Evolutionary conservation across 2,329 filamentous ascomycete species (phyloP), one percentile per base, ranked within the genome.

Genomic region (Paecilomyces variotii): DNA sequence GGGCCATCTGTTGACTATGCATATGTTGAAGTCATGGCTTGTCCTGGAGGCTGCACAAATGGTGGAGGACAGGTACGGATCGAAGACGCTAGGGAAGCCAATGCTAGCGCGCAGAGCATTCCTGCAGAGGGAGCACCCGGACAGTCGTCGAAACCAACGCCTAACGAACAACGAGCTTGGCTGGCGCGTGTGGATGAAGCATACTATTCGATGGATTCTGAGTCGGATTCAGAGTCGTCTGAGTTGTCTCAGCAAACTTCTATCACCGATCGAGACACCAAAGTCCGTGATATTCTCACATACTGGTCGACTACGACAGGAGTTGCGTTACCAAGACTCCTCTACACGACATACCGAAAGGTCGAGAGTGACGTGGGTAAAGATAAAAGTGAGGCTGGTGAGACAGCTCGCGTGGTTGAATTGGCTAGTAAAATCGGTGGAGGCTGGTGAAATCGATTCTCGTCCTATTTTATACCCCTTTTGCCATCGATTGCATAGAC

Each of bases 1-100:
- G 62, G 67, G 61, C 62, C 67, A 10, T 67, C 68, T 12, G 74
- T 83, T 5, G 90, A 96, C 35, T 92, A 92, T 72, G 83, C 88
- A n/a, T 97, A 96, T 74, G 89, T 97, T 28, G 94, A 99, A 76
- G 94, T 99, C 59, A 99, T 99, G 94, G 94, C 94, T 12, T 99
- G 94, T 73, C 94, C 94, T 0, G 94, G 94, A n/a, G 94, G 94
- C 2, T 99, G 94, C 77, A 99, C 94, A 57, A 99, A 99, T 67
- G 94, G 94, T 1, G 94, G 94, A 39, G 94, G 94, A 0, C 94
- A 99, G 78, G 87, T 99, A 71, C 96, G 96, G 70, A 84, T 90
- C 27, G 89, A 91, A 56, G 94, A 97, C 71, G 84, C 89, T 19
- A 65, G 69, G 50, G 69, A 73, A 54, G 64, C 61, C 14, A 61